Base-by-base conservation (phyloP, 1,139 yeast genomes). In the Saccharomyces uvarum region DNA sequence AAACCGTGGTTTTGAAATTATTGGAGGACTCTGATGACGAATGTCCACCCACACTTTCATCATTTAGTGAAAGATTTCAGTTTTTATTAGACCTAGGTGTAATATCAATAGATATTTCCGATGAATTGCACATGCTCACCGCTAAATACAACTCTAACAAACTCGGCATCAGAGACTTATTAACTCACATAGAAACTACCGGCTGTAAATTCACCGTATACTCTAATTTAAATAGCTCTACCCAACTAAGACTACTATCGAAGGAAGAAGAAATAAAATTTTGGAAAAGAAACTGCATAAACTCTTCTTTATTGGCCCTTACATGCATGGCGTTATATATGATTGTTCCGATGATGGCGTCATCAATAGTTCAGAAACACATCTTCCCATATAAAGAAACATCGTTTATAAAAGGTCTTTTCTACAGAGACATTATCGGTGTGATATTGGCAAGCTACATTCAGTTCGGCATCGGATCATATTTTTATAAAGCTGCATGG, bases 201-300 rank as follows among this genome's bases (percentile, higher is more conserved):
- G 84, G 85, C 1, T 79, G 77, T 56, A 78, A 79, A 51, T 82
- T 81, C 0, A 55, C 76, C 3, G 65, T 76, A 8, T 65, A 78
- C 9, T 56, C 60, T 3, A 21, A 57, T 8, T 47, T 56, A 11
- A 64, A 62, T 50, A 61, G 57, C 29, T 51, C 59, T 7, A 57
- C 88, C 4, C 98, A 93, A 69, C 71, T 91, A 46, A 82, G 81
- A 49, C 70, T 87, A 2, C 75, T 93, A 41, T 77, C 89, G 0
- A 82, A 88, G 61, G 77, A 80, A 9, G 82, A 83, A 62, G 97
- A 91, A 60, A 84, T 88, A 47, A 73, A 75, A 51, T 81, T 78
- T 62, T 93, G 97, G 95, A 78, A 75, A 57, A 59, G 67, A 3
- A 82, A 78, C 56, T 79, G 87, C 57, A 57, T 81, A 52, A 76